A percentile compares a stretch with the other conserved stretches of the same genome.
These are phyloP conservation scores for Curvularia sp. DNA, from an alignment of 2,329 filamentous ascomycete species.

Conservation along the genomic window DNA sequence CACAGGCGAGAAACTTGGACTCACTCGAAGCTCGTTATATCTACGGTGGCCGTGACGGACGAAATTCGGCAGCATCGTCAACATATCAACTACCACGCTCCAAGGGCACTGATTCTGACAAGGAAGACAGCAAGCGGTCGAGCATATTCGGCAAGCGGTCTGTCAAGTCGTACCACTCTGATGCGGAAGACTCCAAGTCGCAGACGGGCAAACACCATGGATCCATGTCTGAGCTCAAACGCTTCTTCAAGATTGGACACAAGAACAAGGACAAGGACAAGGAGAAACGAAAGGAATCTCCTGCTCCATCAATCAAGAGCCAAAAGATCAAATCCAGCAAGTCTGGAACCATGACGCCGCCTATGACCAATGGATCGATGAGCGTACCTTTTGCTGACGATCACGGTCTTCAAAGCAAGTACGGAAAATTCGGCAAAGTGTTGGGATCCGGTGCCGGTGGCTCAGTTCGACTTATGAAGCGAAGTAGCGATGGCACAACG, in stretches of 20 bases:
- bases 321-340: conserved; percentile 58
- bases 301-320: conserved; percentile 65
- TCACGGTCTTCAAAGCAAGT: conserved; percentile 87
- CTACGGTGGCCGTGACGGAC: conserved; percentile 76
- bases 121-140: conserved; percentile 58
- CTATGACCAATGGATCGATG: conserved; percentile 40
- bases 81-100: conserved; percentile 56
- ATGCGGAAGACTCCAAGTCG: conserved; percentile 50
- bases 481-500: conserved; percentile 87
- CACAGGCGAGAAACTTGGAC: conserved; percentile 69
- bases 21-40: conserved; percentile 83
- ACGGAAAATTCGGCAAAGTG: conserved; percentile 94
- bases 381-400: conserved; percentile 89
- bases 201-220: conserved; percentile 61
- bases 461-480: conserved; percentile 92
- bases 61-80: conserved; percentile 51
- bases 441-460: conserved; percentile 93
- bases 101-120: conserved; percentile 49
- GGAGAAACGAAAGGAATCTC: conserved; percentile 67
- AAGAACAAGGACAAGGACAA: conserved; percentile 59
- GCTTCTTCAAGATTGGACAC: conserved; percentile 88
- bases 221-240: conserved; percentile 93
- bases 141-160: conserved; percentile 62
- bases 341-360: conserved; percentile 50
- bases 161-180: conserved; percentile 56